Conservation (phyloP, 164 flowering plant genomes). For the Chimonanthus praecox region DNA sequence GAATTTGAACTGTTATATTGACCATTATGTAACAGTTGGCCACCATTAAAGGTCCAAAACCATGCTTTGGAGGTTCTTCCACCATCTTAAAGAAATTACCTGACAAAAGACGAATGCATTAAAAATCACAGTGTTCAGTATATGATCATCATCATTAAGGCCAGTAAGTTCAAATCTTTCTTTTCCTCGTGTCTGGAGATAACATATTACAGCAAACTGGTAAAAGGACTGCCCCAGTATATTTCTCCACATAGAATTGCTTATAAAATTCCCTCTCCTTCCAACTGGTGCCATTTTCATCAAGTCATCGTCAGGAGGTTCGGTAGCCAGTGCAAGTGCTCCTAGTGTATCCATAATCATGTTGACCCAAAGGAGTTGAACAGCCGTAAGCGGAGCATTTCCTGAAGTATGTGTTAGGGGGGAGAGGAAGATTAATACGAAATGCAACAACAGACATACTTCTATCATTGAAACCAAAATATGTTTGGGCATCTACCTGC, state of each 20-base stretch:
- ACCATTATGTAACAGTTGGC: too few relatives aligned
- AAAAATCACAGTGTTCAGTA: slow-evolving; percentile 76
- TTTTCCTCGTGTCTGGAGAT: slow-evolving; percentile 74
- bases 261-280: slow-evolving; percentile 84
- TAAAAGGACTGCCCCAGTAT: slow-evolving; percentile 80
- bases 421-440: background rate
- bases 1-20: too few relatives aligned
- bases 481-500: slow-evolving; percentile 42
- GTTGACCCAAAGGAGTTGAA: slow-evolving; percentile 95
- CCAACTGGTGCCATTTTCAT: slow-evolving; percentile 88
- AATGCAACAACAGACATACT: background rate
- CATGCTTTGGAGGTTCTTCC: background rate
- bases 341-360: slow-evolving; percentile 99
- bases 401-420: slow-evolving; percentile 38
- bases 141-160: slow-evolving; percentile 60
- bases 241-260: slow-evolving; percentile 95
- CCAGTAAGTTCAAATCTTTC: slow-evolving; percentile 55
- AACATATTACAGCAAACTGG: slow-evolving; percentile 78
- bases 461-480: background rate
- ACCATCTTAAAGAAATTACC: slow-evolving; percentile 32
- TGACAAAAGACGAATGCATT: slow-evolving; percentile 92
- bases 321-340: slow-evolving; percentile 93
- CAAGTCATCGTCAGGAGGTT: slow-evolving; percentile 80
- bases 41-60: background rate
- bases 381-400: slow-evolving; percentile 86